Evolutionary conservation across 495 filamentous ascomycete genomes (phyloP).

Genomic region (Talaromyces proteolyticus): DNA sequence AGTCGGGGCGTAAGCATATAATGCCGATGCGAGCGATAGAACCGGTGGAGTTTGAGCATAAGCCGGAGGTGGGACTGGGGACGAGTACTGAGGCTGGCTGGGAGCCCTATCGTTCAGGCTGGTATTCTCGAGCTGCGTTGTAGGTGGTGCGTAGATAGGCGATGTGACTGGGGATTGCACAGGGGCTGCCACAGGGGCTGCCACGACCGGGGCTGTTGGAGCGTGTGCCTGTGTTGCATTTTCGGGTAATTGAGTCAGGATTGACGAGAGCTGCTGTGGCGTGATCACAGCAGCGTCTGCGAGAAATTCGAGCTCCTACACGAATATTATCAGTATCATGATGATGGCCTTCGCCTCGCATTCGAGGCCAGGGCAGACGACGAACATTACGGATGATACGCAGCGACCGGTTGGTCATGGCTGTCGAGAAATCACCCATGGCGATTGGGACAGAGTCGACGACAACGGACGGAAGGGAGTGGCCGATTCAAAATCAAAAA

Average conservation of each 20-base stretch:
- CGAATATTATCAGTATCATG: neutral
- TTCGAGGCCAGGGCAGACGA: conserved; percentile 5
- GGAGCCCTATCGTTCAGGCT: conserved; percentile 49
- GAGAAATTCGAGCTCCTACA: conserved; percentile 87
- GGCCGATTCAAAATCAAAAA: neutral
- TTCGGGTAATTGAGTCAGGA: conserved; percentile 68
- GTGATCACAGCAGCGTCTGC: conserved; percentile 71
- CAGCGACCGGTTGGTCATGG: conserved; percentile 73
- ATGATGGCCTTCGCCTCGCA: too few species aligned
- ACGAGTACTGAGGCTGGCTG: conserved; percentile 42
- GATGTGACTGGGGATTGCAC: conserved; percentile 25
- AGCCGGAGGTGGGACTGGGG: conserved; percentile 45
- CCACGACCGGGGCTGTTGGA: conserved; percentile 26
- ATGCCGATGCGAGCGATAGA: conserved; percentile 66
- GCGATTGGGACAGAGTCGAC: neutral
- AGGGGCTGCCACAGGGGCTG: conserved; percentile 27
- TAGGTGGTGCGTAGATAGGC: conserved; percentile 33
- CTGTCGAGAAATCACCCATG: conserved; percentile 35
- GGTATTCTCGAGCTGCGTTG: conserved; percentile 39
- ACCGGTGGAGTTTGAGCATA: conserved; percentile 50
- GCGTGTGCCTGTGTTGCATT: conserved; percentile 45
- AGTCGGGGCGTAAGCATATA: conserved; percentile 74
- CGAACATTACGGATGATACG: conserved; percentile 78
- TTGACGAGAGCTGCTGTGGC: conserved; percentile 60
- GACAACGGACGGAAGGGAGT: neutral